Conservation (phyloP, 768 basidiomycete species). For the Xerocomus spinulosus region DNA sequence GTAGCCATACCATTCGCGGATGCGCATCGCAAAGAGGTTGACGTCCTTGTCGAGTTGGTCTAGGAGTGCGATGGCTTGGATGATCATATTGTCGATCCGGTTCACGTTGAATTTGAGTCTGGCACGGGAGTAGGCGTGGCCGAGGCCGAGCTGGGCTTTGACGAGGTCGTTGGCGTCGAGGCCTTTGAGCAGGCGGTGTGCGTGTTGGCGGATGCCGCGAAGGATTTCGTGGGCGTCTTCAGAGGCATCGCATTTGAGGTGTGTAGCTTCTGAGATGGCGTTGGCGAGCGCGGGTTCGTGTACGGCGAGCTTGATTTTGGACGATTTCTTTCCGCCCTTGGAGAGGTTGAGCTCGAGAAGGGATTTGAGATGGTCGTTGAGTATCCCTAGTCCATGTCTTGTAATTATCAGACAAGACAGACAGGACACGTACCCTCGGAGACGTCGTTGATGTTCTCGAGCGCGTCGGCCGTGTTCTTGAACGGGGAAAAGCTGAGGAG, state of each 20-base stretch:
- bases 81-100: constrained; percentile 98
- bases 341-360: constrained; percentile 85
- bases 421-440: constrained; percentile 71
- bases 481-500: constrained; percentile 91
- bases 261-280: constrained; percentile 68
- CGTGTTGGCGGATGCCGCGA: constrained; percentile 90
- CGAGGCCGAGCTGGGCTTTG: constrained; percentile 93
- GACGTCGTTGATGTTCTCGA: constrained; percentile 94
- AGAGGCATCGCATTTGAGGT: constrained; percentile 74
- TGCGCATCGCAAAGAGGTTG: constrained; percentile 97
- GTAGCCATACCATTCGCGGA: constrained; percentile 98
- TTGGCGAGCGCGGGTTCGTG: constrained; percentile 71
- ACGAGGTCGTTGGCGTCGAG: constrained; percentile 84
- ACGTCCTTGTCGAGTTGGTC: constrained; percentile 99
- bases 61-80: constrained; percentile 95
- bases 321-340: constrained; percentile 61
- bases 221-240: constrained; percentile 81
- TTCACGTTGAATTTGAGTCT: constrained; percentile 99
- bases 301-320: constrained; percentile 70
- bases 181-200: constrained; percentile 82
- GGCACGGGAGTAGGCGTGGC: constrained; percentile 95
- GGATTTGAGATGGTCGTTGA: constrained; percentile 79
- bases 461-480: constrained; percentile 86
- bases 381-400: constrained; percentile 52
- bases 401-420: too few species aligned